Base-by-base conservation (phyloP, 2,329 filamentous ascomycete species). In the Pseudocercospora pini-densiflorae region DNA sequence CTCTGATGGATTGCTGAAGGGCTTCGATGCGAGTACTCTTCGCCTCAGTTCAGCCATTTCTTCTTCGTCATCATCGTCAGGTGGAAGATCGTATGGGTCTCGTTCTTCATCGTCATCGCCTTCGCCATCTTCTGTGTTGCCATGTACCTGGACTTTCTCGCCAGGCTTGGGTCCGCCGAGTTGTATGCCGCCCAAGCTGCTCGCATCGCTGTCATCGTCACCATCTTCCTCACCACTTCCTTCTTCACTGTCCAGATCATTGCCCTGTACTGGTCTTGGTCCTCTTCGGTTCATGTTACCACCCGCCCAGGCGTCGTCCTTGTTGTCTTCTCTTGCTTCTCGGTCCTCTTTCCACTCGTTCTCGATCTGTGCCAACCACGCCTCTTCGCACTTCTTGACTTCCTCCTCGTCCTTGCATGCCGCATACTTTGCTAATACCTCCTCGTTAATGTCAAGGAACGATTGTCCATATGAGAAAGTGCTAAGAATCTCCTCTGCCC, bases 31-130 rank as follows among this genome's bases (percentile, higher is more conserved):
- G 1, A 99, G 86, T n/a, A 98, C 93, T 73, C 92, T 92, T 62
- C 91, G 89, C 58, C 95, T 88, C 61, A 99, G 90, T 75, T 97
- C 94, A 40, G 92, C 94, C 94, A 98, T 98, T 76, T 93, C 90
- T 61, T 92, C 91, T 73, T 96, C 93, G 64, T 97, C 90, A 64
- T 92, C 92, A 72, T 92, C 90, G 4, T 79, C 78, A 63, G 93
- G 91, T 9, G 93, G 93, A 54, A 97, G 86, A 62, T 88, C 90
- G 73, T 90, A 94, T 0, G 89, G 89, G 72, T 95, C 92, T 71
- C 84, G 79, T 23, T 86, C 80, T 31, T 83, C 79, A 16, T 84
- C 82, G 21, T 82, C 80, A 27, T 83, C 79, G 16, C 83, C 82
- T 23, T 82, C 79, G 2, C 77, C 76, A 0, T 71, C 82, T 0